Evolutionary conservation across 2,329 filamentous ascomycete species (phyloP), one percentile per base, ranked within the genome.

Genomic region (Colletotrichum camelliae): DNA sequence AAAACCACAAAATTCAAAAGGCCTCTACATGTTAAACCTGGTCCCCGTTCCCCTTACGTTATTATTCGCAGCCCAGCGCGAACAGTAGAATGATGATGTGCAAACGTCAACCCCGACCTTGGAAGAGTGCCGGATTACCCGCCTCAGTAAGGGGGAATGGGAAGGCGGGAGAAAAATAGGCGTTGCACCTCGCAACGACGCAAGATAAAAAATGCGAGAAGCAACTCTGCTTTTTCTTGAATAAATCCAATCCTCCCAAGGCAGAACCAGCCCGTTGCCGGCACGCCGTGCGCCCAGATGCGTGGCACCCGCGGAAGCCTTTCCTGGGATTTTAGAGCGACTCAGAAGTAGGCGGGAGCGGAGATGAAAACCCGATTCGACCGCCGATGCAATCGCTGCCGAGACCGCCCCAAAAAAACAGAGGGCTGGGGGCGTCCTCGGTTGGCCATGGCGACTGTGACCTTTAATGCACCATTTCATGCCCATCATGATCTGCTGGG

Each of bases 331-430:
- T 67, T 43, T n/a, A 72, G 69, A 43, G n/a, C 67, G 72, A 66
- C 35, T 61, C 60, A 64, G 72, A 72, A 72, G 69, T 52, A 52
- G 43, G 43, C 43, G 61, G 69, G 21, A 43, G 29, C 73, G 73
- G 73, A 73, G 69, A 75, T 68, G 61, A 67, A 12, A 62, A 57
- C 69, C 62, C 33, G 33, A 67, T 73, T 73, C 13, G 72, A 72
- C 29, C 61, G 61, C 61, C 61, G 61, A 61, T 33, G 55, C 58
- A 21, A 52, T 75, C 73, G 57, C 73, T 55, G 55, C 33, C 55
- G 39, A 24, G 62, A 31, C 43, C 43, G 21, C 43, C 18, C 43
- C 43, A 35, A 61, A 35, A 33, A 33, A 60, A 12, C 10, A 60
- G 10, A 27, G 33, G 58, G 72, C 69, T 72, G 62, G 33, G n/a